Evolutionary conservation across 2,329 filamentous ascomycete genomes (phyloP), one percentile per base, ranked within the genome.

Genomic region (Boeremia lycopersici): DNA sequence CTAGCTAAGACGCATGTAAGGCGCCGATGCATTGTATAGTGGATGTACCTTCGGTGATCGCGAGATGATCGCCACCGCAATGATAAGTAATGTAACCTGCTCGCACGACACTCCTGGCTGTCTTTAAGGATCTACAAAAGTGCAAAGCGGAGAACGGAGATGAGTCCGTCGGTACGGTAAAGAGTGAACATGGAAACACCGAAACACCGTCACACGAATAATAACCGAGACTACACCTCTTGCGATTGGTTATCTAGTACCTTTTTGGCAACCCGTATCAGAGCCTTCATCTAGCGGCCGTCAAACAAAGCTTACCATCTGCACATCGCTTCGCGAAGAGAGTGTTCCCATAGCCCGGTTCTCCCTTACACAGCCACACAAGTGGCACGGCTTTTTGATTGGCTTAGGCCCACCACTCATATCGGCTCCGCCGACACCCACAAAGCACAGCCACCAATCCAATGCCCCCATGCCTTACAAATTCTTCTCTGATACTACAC

Each of bases 361-460:
- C 29, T 8, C 19, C 28, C 8, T 3, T 1, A 40, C 52, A 49
- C 52, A 54, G 52, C 52, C 52, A 49, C 52, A 48, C 46, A 46
- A 1, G 11, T 54, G 29, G 25, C 35, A 8, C 25, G 13, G 36
- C 40, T 8, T 10, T 45, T n/a, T 45, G 34, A 49, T 45, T 49
- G 40, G 45, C 35, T 12, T 6, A 44, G 19, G 10, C 10, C 5
- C 9, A 28, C 31, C 45, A 33, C 40, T 15, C 49, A n/a, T 46
- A 15, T 33, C 45, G 52, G 40, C 34, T 36, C 28, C 34, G 45
- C 45, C 45, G 52, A 49, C 31, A 10, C 23, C 33, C 17, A 23
- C 12, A 15, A 17, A 19, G 28, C 35, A 45, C 52, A 54, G 46
- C 52, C 52, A 35, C 52, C 41, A 54, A 54, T 49, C 45, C 19